phyloP scores from a whole-genome alignment of 2,329 filamentous ascomycete genomes.

The Neurospora sp. region DNA sequence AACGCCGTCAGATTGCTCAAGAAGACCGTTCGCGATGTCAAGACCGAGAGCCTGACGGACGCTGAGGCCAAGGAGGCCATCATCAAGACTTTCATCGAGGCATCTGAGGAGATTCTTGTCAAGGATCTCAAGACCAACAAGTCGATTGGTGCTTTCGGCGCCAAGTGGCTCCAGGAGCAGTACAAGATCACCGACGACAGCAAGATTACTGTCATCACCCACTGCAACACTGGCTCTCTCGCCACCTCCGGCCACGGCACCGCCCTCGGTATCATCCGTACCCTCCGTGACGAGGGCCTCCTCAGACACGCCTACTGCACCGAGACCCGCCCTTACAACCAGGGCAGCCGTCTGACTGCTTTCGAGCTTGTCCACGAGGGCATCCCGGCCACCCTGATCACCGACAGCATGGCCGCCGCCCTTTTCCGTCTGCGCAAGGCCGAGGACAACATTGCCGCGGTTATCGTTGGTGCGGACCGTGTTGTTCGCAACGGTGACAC shows the following conservation, averaged over 20 bases:
- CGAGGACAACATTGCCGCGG: conserved; percentile 63
- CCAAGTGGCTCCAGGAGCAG: conserved; percentile 68
- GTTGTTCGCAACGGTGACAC: conserved; percentile 96
- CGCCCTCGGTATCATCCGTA: conserved; percentile 86
- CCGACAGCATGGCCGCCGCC: conserved; percentile 92
- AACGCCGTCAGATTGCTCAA: conserved; percentile 82
- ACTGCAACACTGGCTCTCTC: conserved; percentile 96
- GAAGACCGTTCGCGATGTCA: conserved; percentile 43
- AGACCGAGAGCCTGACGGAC: conserved; percentile 27
- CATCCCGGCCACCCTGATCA: conserved; percentile 85
- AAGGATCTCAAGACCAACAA: conserved; percentile 84
- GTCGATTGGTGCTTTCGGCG: conserved; percentile 73
- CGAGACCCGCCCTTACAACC: conserved; percentile 95
- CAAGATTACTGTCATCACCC: conserved; percentile 75
- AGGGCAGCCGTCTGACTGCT: conserved; percentile 87
- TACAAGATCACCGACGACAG: conserved; percentile 35
- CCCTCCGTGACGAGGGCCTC: conserved; percentile 54
- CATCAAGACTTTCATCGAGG: conserved; percentile 60
- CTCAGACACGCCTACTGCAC: conserved; percentile 88
- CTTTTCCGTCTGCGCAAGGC: conserved; percentile 58
- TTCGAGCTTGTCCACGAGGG: conserved; percentile 93
- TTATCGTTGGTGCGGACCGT: conserved; percentile 89
- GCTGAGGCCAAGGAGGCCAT: conserved; percentile 43
- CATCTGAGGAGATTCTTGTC: conserved; percentile 77
- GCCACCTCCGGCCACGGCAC: conserved; percentile 98